Conservation (phyloP, 352 stramenopile genomes). For the Pythium periplocum region DNA sequence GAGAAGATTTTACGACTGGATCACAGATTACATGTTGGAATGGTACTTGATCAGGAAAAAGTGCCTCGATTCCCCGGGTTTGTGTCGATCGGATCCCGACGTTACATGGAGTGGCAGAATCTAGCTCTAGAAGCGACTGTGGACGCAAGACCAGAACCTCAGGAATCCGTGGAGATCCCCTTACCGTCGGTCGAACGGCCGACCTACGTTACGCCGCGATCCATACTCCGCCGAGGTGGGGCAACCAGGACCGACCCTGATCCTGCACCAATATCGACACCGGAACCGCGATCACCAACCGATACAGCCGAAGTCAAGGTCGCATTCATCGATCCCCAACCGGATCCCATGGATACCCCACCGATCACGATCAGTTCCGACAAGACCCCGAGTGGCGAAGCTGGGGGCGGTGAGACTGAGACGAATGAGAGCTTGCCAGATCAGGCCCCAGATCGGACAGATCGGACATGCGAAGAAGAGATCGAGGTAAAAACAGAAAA, state of each 20-base stretch:
- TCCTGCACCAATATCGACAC: neutral
- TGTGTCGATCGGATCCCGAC: constrained; percentile 6
- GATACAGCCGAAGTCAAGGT: too few species aligned
- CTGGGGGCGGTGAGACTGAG: too few species aligned
- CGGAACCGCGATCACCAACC: neutral
- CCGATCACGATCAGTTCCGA: too few species aligned
- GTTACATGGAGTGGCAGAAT: constrained; percentile 8
- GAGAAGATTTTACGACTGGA: neutral
- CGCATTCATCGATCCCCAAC: too few species aligned
- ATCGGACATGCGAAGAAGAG: neutral
- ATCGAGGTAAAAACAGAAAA: constrained; percentile 3
- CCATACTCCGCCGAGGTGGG: constrained; percentile 3
- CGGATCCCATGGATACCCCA: too few species aligned
- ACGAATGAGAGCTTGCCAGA: neutral
- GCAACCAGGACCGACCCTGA: neutral
- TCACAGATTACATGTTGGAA: constrained; percentile 4
- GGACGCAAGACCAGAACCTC: constrained; percentile 2
- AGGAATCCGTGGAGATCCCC: neutral
- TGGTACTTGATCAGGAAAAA: neutral
- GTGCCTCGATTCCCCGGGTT: constrained; percentile 2
- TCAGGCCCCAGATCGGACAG: neutral
- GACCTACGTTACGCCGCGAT: constrained; percentile 1
- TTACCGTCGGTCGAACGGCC: neutral
- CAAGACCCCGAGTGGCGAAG: too few species aligned
- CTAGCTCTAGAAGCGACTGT: constrained; percentile 2